Evolutionary conservation across 257 asterid species (phyloP).

Genomic region (Anisodus acutangulus): DNA sequence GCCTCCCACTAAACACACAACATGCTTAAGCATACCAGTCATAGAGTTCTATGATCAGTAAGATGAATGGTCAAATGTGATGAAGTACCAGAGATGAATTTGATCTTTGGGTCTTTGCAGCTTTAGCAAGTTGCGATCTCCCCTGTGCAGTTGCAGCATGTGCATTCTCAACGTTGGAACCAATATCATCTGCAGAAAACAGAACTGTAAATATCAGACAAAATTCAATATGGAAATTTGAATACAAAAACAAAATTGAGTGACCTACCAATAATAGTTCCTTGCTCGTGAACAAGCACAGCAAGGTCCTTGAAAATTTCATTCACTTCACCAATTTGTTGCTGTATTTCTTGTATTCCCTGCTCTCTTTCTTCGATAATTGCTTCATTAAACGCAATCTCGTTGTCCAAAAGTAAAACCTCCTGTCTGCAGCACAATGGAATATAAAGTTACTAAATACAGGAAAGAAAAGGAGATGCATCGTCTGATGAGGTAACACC

Average conservation of each 20-base stretch:
- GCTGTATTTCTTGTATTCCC: conserved; percentile 95
- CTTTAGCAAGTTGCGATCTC: conserved; percentile 81
- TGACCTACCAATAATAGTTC: conserved; percentile 80
- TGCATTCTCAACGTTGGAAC: conserved; percentile 76
- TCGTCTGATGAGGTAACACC: not conserved
- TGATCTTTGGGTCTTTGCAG: conserved; percentile 86
- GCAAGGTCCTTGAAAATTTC: conserved; percentile 96
- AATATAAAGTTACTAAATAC: conserved; percentile 27
- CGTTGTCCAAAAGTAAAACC: conserved; percentile 81
- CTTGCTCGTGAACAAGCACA: conserved; percentile 91
- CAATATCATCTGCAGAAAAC: conserved; percentile 68
- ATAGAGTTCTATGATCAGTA: not conserved
- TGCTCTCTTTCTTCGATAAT: conserved; percentile 95
- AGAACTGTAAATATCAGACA: conserved; percentile 21
- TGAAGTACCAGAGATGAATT: conserved; percentile 82
- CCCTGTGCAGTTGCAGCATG: conserved; percentile 93
- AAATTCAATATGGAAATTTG: not conserved
- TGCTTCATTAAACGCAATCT: conserved; percentile 89
- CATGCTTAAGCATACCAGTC: not conserved
- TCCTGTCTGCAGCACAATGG: conserved; percentile 68
- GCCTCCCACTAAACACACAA: not conserved
- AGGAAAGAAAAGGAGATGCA: not conserved
- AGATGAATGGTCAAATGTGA: conserved; percentile 15
- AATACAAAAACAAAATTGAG: conserved; percentile 31
- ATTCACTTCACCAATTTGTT: conserved; percentile 95